Evolutionary conservation across 768 basidiomycete genomes (phyloP).

Genomic region (Naganishia vishniacii): DNA sequence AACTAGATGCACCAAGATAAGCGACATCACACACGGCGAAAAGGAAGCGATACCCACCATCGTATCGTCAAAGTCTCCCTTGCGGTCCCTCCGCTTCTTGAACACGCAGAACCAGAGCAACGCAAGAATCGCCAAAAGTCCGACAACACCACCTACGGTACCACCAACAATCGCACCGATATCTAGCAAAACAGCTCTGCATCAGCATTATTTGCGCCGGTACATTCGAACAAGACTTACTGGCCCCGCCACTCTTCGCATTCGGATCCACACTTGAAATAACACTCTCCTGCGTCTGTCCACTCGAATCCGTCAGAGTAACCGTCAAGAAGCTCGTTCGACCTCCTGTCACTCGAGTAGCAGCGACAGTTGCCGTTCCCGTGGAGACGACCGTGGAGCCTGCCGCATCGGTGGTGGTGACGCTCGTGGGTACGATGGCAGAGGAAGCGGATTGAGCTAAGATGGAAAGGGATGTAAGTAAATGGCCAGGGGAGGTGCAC

Average conservation of each 20-base stretch:
- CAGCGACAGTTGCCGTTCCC: background rate
- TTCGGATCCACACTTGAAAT: background rate
- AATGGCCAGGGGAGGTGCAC: no score
- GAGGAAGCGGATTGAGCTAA: conserved; percentile 5
- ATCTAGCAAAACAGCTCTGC: background rate
- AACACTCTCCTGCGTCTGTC: conserved; percentile 1
- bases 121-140: conserved; percentile 34
- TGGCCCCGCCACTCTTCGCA: background rate
- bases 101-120: conserved; percentile 37
- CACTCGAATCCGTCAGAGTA: conserved; percentile 21
- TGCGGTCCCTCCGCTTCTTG: conserved; percentile 31
- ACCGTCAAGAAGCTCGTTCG: conserved; percentile 1
- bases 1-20: conserved; percentile 32
- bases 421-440: background rate
- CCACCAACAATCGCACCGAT: conserved; percentile 35
- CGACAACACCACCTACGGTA: conserved; percentile 28
- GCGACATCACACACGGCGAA: no score
- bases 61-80: conserved; percentile 46
- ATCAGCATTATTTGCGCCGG: background rate
- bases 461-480: background rate
- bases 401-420: background rate
- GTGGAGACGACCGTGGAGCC: background rate
- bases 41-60: conserved; percentile 38
- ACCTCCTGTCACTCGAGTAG: background rate
- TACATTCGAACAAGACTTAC: background rate